Percentiles rank a stretch among this genome's conserved stretches.
These are phyloP conservation scores for Nidula microcarpa DNA, from an alignment of 768 basidiomycete genomes.

Conservation along the genomic window DNA sequence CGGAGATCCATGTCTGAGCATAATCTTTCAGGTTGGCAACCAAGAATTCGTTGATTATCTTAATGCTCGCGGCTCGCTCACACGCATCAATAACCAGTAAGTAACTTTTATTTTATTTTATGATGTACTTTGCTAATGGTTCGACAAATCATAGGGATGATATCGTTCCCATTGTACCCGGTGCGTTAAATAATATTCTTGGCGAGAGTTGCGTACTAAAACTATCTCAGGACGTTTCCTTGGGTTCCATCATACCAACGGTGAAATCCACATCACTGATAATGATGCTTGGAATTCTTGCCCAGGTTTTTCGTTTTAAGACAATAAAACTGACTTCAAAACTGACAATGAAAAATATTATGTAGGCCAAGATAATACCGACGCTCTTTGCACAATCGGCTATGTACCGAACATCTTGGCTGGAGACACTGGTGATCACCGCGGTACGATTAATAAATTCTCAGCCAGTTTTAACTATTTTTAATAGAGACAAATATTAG, in stretches of 20 bases:
- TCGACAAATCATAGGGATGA: conserved; percentile 15
- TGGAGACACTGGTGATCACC: conserved; percentile 10
- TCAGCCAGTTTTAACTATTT: background rate
- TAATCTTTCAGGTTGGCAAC: conserved; percentile 39
- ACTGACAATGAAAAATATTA: background rate
- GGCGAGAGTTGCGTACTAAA: conserved; percentile 7
- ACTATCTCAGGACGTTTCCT: conserved; percentile 20
- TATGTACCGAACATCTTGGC: conserved; percentile 12
- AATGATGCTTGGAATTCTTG: conserved; percentile 12
- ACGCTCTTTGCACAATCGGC: conserved; percentile 12
- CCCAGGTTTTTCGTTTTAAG: conserved; percentile 6
- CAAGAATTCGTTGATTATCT: conserved; percentile 52
- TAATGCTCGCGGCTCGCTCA: conserved; percentile 34
- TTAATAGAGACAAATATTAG: background rate
- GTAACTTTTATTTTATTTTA: background rate
- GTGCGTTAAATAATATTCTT: conserved; percentile 4
- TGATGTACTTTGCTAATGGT: background rate
- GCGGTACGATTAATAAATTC: conserved; percentile 2
- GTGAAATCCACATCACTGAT: conserved; percentile 20
- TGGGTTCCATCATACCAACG: conserved; percentile 32
- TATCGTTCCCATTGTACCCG: conserved; percentile 24
- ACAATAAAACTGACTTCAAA: background rate
- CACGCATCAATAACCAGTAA: conserved; percentile 46
- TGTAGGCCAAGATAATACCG: conserved; percentile 14
- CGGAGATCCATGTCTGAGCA: background rate